A percentile compares a stretch with the other conserved stretches of the same genome.
Evolutionary conservation across 768 basidiomycete species (phyloP).

Genomic region (Hypholoma fasciculare): DNA sequence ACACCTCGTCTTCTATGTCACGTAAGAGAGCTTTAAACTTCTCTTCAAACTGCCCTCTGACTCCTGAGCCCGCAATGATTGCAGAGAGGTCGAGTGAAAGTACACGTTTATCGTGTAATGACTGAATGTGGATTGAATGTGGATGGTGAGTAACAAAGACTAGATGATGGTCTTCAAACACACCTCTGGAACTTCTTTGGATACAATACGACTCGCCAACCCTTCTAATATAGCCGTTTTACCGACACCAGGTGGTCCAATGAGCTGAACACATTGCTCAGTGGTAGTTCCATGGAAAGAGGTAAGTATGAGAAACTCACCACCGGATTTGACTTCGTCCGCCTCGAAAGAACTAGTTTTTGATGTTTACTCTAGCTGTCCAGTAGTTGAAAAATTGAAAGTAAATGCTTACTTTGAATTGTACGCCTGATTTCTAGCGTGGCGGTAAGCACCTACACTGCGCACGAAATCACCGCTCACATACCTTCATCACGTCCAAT

Average conservation of each 20-base stretch:
- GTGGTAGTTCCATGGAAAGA: background rate
- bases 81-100: conserved; percentile 82
- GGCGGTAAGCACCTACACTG: background rate
- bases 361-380: background rate
- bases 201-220: conserved; percentile 81
- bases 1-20: conserved; percentile 84
- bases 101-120: conserved; percentile 84
- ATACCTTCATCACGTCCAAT: conserved; percentile 87
- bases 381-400: no score
- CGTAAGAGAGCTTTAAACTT: conserved; percentile 89
- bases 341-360: conserved; percentile 68
- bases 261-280: conserved; percentile 44
- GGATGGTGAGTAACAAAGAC: background rate
- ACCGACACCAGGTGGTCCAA: conserved; percentile 87
- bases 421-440: conserved; percentile 79
- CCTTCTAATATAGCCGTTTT: conserved; percentile 94
- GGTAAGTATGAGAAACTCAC: conserved; percentile 36
- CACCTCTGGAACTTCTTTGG: conserved; percentile 91
- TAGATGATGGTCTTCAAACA: conserved; percentile 8
- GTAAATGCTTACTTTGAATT: conserved; percentile 70
- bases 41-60: conserved; percentile 91
- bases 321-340: conserved; percentile 93
- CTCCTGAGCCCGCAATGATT: conserved; percentile 87
- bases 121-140: conserved; percentile 48
- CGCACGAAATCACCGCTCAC: conserved; percentile 8